These are phyloP conservation scores for Porphyridium purpureum DNA, from an alignment of 23 red algal species.

Conservation along the genomic window DNA sequence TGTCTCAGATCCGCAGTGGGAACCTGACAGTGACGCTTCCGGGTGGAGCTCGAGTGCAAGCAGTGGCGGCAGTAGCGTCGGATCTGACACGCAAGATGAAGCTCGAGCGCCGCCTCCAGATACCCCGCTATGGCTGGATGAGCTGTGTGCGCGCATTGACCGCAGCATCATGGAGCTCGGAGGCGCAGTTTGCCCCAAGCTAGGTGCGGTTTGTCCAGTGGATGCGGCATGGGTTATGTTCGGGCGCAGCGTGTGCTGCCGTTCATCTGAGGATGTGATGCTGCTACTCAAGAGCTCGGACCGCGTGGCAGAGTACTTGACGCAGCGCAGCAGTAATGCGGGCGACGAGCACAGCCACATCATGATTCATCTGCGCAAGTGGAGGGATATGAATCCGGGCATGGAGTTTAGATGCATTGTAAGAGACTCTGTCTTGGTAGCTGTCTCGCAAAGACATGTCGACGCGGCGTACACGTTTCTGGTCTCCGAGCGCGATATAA, in stretches of 20 bases:
- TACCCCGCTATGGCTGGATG: no score
- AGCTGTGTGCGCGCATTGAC: constrained; percentile 13
- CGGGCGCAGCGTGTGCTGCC: constrained; percentile 24
- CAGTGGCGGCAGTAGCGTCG: no score
- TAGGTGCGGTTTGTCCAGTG: constrained; percentile 12
- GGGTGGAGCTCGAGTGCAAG: no score
- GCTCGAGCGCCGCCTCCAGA: no score
- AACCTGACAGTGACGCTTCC: no score
- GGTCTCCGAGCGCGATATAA: no score
- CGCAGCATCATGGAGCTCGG: constrained; percentile 20
- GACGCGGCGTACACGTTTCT: no score
- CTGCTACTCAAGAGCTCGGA: constrained; percentile 22
- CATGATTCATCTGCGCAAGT: constrained; percentile 15
- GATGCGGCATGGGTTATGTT: constrained; percentile 44
- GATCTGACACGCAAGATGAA: no score
- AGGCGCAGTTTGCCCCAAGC: constrained; percentile 27
- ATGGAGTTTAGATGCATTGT: constrained; percentile 46
- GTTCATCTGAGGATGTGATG: constrained; percentile 33
- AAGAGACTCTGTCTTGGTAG: constrained; percentile 12
- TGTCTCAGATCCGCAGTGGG: no score
- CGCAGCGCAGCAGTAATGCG: neutral
- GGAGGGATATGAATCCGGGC: constrained; percentile 21
- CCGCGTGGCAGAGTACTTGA: constrained; percentile 1
- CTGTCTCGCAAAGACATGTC: no score
- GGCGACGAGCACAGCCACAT: neutral